Conservation (phyloP, 2,329 filamentous ascomycete genomes). For the Fusarium heterosporum region DNA sequence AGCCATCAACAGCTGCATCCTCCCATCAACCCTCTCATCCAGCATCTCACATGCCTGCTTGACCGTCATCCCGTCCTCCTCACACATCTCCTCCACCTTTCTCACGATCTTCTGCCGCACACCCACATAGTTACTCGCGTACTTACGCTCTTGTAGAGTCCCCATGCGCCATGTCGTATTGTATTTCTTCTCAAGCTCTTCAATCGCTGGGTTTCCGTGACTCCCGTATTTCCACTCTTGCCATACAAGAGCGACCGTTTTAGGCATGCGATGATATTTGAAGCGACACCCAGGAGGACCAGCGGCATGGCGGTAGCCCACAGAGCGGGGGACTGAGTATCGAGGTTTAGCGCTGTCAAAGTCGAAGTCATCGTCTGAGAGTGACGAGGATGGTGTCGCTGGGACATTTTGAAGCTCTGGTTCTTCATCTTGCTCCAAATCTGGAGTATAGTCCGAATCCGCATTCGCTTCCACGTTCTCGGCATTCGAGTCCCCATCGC, state of each 20-base stretch:
- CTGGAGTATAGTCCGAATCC: background rate
- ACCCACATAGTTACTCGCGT: constrained; percentile 45
- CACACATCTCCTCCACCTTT: constrained; percentile 37
- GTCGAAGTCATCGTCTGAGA: background rate
- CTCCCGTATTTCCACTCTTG: constrained; percentile 42
- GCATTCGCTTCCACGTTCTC: background rate
- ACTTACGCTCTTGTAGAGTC: constrained; percentile 34
- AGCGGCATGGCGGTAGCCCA: constrained; percentile 27
- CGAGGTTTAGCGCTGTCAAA: constrained; percentile 18
- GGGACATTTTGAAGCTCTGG: accelerated
- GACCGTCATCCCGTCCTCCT: background rate
- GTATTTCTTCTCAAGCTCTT: constrained; percentile 35
- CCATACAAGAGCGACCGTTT: constrained; percentile 42
- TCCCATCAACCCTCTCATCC: constrained; percentile 41
- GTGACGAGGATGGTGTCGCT: background rate
- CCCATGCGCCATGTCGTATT: constrained; percentile 43
- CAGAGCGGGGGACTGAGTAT: constrained; percentile 37
- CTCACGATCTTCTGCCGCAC: constrained; percentile 40
- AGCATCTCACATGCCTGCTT: constrained; percentile 29
- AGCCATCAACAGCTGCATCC: constrained; percentile 41
- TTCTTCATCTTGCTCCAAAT: background rate
- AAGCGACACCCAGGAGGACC: constrained; percentile 36
- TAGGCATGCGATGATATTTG: constrained; percentile 42
- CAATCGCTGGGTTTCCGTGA: constrained; percentile 39
- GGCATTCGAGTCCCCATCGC: background rate